Evolutionary conservation across 371 early-diverging fungal species (phyloP).

Genomic region (Umbelopsis sp.): DNA sequence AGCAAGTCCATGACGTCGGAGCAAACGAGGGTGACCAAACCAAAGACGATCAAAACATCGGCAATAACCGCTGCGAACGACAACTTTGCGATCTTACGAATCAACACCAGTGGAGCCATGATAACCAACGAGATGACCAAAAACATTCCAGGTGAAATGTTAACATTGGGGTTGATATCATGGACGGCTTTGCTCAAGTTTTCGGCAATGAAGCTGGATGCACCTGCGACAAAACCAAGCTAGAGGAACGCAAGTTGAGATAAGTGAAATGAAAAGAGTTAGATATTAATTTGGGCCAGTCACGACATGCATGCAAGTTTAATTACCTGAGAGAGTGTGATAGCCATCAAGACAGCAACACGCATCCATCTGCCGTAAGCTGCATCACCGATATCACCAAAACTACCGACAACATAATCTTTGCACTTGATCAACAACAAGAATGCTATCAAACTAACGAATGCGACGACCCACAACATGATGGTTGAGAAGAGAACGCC

Average conservation of each 20-base stretch:
- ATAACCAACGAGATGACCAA: constrained; percentile 33
- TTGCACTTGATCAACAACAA: constrained; percentile 72
- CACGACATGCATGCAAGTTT: background rate
- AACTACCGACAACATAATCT: constrained; percentile 70
- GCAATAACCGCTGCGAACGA: constrained; percentile 86
- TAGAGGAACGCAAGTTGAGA: background rate
- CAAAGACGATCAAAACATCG: constrained; percentile 85
- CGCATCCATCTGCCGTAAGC: constrained; percentile 85
- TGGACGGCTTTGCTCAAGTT: constrained; percentile 74
- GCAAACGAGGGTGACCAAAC: constrained; percentile 57
- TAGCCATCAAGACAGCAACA: constrained; percentile 74
- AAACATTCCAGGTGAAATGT: constrained; percentile 33
- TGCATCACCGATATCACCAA: constrained; percentile 89
- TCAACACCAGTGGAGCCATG: constrained; percentile 75
- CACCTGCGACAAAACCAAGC: constrained; percentile 77
- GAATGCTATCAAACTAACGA: constrained; percentile 69
- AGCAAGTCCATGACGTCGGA: constrained; percentile 41
- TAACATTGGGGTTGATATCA: constrained; percentile 59
- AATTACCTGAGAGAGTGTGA: constrained; percentile 77
- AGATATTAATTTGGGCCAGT: too few relatives aligned
- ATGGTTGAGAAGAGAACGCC: constrained; percentile 71
- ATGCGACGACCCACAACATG: constrained; percentile 65
- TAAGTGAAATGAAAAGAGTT: too few relatives aligned
- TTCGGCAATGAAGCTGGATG: constrained; percentile 84
- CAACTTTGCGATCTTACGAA: constrained; percentile 86